Base-by-base conservation (phyloP, 2,329 filamentous ascomycete genomes). In the Blastomyces emzantsi region DNA sequence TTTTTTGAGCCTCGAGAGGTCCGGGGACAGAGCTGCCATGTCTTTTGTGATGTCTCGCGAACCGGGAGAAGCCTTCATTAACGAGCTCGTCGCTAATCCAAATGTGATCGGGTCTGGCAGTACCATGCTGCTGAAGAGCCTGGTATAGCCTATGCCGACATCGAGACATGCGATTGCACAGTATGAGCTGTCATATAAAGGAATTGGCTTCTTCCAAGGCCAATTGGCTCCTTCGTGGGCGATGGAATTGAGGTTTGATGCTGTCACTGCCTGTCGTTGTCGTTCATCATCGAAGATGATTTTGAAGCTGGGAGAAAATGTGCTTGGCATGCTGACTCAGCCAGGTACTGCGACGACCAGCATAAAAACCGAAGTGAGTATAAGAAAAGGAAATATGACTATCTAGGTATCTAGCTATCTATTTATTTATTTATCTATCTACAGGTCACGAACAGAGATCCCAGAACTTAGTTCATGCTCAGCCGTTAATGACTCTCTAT, bases 11-110 rank as follows among this genome's bases (percentile, higher is more conserved):
- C 73, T 87, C 85, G 75, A 87, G 76, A 70, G 85, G 85, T 2
- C 85, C 85, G 13, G 85, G 85, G 2, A 85, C 81, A 67, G 80
- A 79, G 76, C 84, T 86, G 67, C 82, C 84, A 80, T 84, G 77
- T 66, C 84, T 80, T 70, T 79, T 77, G 64, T 80, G 78, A 51
- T 74, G 71, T 66, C 75, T 77, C 64, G 74, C 74, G 65, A 77
- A 79, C 55, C 77, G 80, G 62, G 78, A 75, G 73, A 84, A 85
- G 30, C 79, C 78, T 17, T 74, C 71, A 4, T 75, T 69, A 19
- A 81, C 73, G 28, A 79, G 66, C 58, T 78, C 77, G 62, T 81
- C 78, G 65, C 77, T 77, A 62, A 80, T 75, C 78, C 79, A 81
- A 25, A 79, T 68, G 66, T 77, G 70, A 52, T 78, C 75, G 43